phyloP scores from a whole-genome alignment of 2,329 filamentous ascomycete species.

The Botrytis elliptica region DNA sequence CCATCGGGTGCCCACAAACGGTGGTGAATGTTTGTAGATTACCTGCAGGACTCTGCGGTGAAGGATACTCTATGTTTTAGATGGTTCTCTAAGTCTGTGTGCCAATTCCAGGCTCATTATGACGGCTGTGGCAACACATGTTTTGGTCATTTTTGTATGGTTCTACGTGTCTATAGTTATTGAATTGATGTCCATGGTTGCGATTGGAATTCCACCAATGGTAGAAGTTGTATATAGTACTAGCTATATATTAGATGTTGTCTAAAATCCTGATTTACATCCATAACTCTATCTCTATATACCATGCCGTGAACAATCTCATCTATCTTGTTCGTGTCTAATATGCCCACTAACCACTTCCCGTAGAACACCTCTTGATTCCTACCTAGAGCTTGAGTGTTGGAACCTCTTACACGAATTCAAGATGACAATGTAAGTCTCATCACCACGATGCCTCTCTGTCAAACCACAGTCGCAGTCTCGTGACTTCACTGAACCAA shows the following conservation, averaged over 20 bases:
- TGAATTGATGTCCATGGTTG: neutral
- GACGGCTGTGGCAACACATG: neutral
- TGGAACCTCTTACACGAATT: neutral
- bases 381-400: neutral
- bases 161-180: neutral
- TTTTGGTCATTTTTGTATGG: neutral
- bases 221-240: neutral
- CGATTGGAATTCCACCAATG: neutral
- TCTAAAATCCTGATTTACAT: neutral
- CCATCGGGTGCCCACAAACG: neutral
- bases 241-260: neutral
- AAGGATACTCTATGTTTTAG: neutral
- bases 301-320: neutral
- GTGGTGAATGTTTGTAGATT: neutral
- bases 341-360: neutral
- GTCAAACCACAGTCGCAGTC: neutral
- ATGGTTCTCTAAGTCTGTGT: neutral
- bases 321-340: neutral
- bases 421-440: neutral
- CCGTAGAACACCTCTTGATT: accelerated
- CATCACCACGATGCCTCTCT: neutral
- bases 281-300: accelerated
- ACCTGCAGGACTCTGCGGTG: neutral
- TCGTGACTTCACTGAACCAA: neutral
- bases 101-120: neutral